These are phyloP conservation scores for Syzygium syzygioides DNA, from an alignment of 441 rosid genomes.

Conservation along the genomic window DNA sequence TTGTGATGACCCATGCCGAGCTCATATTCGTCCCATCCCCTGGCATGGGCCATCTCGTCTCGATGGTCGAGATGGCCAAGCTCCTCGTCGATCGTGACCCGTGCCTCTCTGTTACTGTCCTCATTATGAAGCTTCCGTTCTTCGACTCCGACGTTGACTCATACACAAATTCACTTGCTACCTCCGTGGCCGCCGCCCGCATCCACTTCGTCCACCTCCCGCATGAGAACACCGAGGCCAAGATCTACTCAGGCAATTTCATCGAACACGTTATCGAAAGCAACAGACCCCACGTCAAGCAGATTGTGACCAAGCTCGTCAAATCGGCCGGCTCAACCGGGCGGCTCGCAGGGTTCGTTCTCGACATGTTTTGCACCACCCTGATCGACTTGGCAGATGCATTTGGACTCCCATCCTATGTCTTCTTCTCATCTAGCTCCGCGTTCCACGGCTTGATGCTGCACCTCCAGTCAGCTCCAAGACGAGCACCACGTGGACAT, in stretches of 20 bases:
- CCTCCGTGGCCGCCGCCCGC: conserved; percentile 2
- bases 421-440: neutral
- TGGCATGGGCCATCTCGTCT: neutral
- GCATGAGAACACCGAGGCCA: neutral
- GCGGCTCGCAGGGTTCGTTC: conserved; percentile 12
- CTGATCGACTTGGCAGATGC: conserved; percentile 28
- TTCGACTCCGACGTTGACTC: neutral
- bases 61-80: neutral
- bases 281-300: conserved; percentile 13
- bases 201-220: conserved; percentile 27
- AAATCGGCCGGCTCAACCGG: neutral
- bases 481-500: neutral
- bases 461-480: neutral
- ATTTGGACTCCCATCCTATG: conserved; percentile 12
- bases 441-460: neutral
- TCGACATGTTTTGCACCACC: conserved; percentile 23
- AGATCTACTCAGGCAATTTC: neutral
- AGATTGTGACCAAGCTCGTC: conserved; percentile 3
- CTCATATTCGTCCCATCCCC: neutral
- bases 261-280: conserved; percentile 5
- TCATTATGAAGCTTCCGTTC: conserved; percentile 26
- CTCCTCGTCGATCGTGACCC: neutral
- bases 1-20: neutral
- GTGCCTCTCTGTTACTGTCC: conserved; percentile 20
- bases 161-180: conserved; percentile 9